Conservation (phyloP, 1,139 yeast genomes). For the Pichia sp. region DNA sequence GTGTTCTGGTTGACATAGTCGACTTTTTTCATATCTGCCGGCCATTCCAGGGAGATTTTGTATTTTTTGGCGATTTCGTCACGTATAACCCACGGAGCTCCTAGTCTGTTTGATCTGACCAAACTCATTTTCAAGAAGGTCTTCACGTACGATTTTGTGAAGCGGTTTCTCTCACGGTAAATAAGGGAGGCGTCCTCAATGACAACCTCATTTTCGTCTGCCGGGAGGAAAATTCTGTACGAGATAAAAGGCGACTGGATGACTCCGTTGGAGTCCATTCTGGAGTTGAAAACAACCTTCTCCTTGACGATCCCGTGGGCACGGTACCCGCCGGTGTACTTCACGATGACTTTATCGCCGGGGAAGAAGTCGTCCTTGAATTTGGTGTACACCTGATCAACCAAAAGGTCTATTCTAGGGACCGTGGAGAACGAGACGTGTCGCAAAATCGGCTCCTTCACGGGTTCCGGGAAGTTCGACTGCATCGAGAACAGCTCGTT, state of each 20-base stretch:
- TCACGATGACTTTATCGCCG: slow-evolving; percentile 75
- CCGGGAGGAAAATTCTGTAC: slow-evolving; percentile 51
- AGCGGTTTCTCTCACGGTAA: slow-evolving; percentile 76
- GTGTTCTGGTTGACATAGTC: slow-evolving; percentile 8
- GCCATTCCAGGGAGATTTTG: slow-evolving; percentile 55
- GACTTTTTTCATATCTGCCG: slow-evolving; percentile 38
- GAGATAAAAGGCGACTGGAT: slow-evolving; percentile 60
- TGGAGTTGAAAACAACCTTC: slow-evolving; percentile 49
- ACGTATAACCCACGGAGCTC: slow-evolving; percentile 97
- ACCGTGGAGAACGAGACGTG: slow-evolving; percentile 77
- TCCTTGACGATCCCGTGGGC: slow-evolving; percentile 55
- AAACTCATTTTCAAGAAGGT: slow-evolving; percentile 85
- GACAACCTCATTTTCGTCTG: slow-evolving; percentile 37
- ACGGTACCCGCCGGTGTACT: slow-evolving; percentile 30
- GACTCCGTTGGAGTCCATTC: slow-evolving; percentile 41
- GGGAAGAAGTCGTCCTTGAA: slow-evolving; percentile 87
- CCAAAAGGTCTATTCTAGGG: slow-evolving; percentile 81
- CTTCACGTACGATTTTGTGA: slow-evolving; percentile 85
- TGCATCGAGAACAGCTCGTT: slow-evolving; percentile 69
- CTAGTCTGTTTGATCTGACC: slow-evolving; percentile 74
- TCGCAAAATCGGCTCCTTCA: slow-evolving; percentile 85
- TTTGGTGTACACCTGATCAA: slow-evolving; percentile 72
- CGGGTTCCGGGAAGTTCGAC: slow-evolving; percentile 79
- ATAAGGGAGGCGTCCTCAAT: slow-evolving; percentile 66
- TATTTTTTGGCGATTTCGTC: slow-evolving; percentile 62